Conservation (phyloP, 1,139 yeast genomes). For the Kodamaea anthophila region DNA sequence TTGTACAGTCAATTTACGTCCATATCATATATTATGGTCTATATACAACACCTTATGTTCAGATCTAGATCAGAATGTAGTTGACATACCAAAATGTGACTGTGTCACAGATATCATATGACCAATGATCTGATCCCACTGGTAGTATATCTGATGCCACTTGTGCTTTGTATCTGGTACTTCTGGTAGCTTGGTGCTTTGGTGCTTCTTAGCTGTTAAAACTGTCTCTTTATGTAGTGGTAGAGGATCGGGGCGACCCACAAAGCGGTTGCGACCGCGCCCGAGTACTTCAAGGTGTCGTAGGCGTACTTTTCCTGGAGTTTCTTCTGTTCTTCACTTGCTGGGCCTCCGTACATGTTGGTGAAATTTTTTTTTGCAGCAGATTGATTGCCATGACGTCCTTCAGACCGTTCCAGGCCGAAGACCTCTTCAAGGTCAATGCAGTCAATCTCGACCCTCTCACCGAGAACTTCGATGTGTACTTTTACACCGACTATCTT, state of each 20-base stretch:
- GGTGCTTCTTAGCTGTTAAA: too few species aligned
- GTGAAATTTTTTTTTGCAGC: conserved; percentile 5
- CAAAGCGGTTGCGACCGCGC: conserved; percentile 66
- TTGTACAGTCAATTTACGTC: too few species aligned
- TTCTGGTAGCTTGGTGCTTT: too few species aligned
- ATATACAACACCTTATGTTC: too few species aligned
- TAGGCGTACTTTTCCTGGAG: conserved; percentile 65
- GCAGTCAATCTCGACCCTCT: conserved; percentile 78
- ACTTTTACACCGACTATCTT: conserved; percentile 79
- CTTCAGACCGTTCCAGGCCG: conserved; percentile 76
- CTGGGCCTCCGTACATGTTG: conserved; percentile 75
- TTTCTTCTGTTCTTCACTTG: conserved; percentile 74
- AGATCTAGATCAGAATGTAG: too few species aligned
- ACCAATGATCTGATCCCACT: too few species aligned
- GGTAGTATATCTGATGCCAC: too few species aligned
- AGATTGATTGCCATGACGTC: conserved; percentile 53
- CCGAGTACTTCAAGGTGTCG: conserved; percentile 62
- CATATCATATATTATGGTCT: too few species aligned
- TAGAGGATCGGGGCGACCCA: conserved; percentile 69
- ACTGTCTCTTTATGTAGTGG: conserved; percentile 57
- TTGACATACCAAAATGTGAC: too few species aligned
- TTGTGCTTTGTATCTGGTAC: too few species aligned
- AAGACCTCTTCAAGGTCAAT: conserved; percentile 69
- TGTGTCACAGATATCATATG: too few species aligned
- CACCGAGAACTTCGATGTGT: conserved; percentile 84